Evolutionary conservation across 768 basidiomycete genomes (phyloP), one percentile per base, ranked within the genome.

Genomic region (Termitomyces sp.): DNA sequence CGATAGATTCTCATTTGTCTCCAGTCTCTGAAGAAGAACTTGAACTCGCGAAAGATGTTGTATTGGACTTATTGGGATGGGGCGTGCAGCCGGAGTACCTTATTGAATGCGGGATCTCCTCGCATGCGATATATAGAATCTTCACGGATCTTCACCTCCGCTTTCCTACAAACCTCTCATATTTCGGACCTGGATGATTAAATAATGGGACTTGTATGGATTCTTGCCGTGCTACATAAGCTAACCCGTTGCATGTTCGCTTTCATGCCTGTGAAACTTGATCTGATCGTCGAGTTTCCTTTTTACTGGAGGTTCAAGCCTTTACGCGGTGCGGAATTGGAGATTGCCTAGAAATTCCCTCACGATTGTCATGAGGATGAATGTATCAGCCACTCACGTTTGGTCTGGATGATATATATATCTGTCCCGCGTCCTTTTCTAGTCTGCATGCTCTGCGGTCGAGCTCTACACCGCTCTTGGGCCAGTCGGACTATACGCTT

Each of bases 31-130:
- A 65, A 44, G 71, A 72, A 39, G 73, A 80, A 20, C 69, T 80
- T 48, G 72, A 77, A 29, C 68, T 65, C 18, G 78, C 79, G 47
- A 80, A 80, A 60, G 66, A 67, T 16, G 67, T 81, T 33, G 76
- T 83, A n/a, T 73, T 82, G 29, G 81, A 82, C 64, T 71, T 83
- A n/a, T 70, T 83, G 7, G 79, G 82, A 13, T 81, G 80, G 80
- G 80, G 80, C 24, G 80, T 82, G 26, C 64, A 71, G 5, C 76
- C 79, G 1, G 78, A 81, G 66, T 78, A 80, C 62, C 72, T 81
- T 7, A 64, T 81, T 47, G 72, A 75, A 16, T 71, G 64, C 20
- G 80, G 80, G 5, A 69, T 83, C 31, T 78, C 79, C 26, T 63
- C 69, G 16, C 67, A 67, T 28, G 68, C 66, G 9, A 64, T 81